Conservation (phyloP, 2,329 filamentous ascomycete species). For the Trichophyton schoenleinii region DNA sequence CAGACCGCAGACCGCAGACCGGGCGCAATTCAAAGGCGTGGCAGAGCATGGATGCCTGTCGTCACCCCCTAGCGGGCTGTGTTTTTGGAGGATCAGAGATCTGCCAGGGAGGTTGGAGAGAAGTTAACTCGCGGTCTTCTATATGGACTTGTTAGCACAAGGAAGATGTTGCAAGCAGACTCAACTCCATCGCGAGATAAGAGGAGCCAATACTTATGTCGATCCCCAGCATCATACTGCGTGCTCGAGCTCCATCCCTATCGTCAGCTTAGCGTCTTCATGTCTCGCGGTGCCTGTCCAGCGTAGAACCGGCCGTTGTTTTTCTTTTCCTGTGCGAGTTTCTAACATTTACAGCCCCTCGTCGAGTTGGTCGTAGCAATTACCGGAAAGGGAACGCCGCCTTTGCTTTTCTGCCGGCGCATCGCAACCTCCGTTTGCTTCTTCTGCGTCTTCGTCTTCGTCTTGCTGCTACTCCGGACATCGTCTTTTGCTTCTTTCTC, state of each 20-base stretch:
- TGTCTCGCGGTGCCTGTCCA: background rate
- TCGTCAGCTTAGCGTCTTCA: background rate
- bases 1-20: conserved; percentile 1
- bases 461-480: background rate
- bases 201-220: background rate
- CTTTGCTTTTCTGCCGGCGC: background rate
- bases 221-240: background rate
- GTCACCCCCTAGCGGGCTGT: background rate
- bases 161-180: background rate
- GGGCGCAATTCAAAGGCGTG: conserved; percentile 1
- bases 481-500: background rate
- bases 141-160: background rate
- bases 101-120: background rate
- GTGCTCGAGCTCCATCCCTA: background rate
- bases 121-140: background rate
- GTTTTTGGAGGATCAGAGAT: conserved; percentile 3
- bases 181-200: background rate
- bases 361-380: background rate
- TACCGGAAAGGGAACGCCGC: background rate
- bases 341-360: background rate
- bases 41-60: conserved; percentile 2
- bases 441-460: background rate
- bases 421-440: background rate
- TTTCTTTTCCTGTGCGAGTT: background rate
- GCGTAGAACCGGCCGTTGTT: background rate